These are phyloP conservation scores for Hysterium pulicare DNA, from an alignment of 2,329 filamentous ascomycete species.

Conservation along the genomic window DNA sequence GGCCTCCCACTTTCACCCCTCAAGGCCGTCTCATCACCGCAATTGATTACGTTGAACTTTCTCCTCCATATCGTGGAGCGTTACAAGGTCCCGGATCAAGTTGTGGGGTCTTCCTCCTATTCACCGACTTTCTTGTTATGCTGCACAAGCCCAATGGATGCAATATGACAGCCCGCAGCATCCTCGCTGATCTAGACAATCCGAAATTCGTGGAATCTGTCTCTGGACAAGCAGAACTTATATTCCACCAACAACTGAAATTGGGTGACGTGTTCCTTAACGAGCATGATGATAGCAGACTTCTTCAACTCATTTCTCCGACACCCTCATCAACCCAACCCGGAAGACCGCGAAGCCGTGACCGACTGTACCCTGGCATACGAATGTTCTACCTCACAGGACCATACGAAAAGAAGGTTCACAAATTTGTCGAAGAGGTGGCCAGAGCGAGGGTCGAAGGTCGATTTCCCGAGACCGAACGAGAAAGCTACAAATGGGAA, in stretches of 20 bases:
- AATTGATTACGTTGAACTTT: constrained; percentile 73
- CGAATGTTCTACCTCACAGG: constrained; percentile 66
- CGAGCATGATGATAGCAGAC: constrained; percentile 58
- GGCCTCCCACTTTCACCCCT: constrained; percentile 69
- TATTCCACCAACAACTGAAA: constrained; percentile 69
- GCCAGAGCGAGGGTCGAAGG: constrained; percentile 82
- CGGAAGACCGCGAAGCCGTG: constrained; percentile 30
- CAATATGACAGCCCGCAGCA: constrained; percentile 67
- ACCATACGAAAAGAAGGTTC: constrained; percentile 72
- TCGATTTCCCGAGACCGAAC: constrained; percentile 77
- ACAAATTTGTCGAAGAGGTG: constrained; percentile 78
- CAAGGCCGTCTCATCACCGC: constrained; percentile 77
- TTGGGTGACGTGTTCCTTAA: constrained; percentile 70
- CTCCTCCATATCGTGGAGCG: constrained; percentile 64
- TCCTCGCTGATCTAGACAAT: constrained; percentile 83
- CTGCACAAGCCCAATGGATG: constrained; percentile 66
- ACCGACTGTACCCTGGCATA: constrained; percentile 26
- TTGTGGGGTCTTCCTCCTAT: constrained; percentile 74
- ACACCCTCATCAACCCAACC: constrained; percentile 22
- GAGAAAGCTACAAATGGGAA: constrained; percentile 77
- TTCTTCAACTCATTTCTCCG: constrained; percentile 66
- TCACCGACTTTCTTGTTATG: constrained; percentile 76
- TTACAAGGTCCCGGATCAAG: constrained; percentile 43
- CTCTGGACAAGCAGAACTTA: constrained; percentile 55
- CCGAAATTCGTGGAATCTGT: constrained; percentile 49